These are phyloP conservation scores for Chloris gayana DNA, from an alignment of 176 grass and related monocot species.

Conservation along the genomic window DNA sequence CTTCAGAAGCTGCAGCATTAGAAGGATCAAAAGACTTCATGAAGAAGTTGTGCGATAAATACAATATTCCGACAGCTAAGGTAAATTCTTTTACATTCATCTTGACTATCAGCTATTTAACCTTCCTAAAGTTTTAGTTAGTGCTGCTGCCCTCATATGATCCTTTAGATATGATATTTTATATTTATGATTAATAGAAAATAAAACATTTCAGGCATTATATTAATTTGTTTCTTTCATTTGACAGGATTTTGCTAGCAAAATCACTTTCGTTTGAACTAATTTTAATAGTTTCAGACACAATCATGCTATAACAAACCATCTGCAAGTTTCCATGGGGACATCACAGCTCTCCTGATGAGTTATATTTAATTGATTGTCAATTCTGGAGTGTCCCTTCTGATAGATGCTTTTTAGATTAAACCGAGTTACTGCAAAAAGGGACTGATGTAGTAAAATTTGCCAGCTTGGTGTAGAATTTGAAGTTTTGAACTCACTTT, in stretches of 20 bases:
- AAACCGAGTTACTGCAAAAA: constrained; percentile 1
- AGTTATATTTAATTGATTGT: no score
- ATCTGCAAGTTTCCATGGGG: no score
- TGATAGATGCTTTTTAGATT: neutral
- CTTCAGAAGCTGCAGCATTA: constrained; percentile 73
- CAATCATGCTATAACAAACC: neutral
- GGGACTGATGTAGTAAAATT: neutral
- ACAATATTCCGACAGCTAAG: constrained; percentile 82
- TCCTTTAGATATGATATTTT: no score
- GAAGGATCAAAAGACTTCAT: constrained; percentile 94
- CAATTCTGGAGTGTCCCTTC: neutral
- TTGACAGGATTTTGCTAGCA: neutral
- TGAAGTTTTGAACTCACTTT: neutral
- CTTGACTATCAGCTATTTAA: neutral
- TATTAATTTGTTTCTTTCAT: constrained; percentile 2
- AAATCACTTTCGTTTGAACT: neutral
- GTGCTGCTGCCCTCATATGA: neutral
- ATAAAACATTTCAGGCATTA: neutral
- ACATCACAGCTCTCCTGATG: neutral
- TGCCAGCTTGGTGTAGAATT: neutral
- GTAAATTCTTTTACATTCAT: constrained; percentile 39
- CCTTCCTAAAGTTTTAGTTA: neutral
- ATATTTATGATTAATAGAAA: neutral
- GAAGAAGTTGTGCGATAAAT: constrained; percentile 90
- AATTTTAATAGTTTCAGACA: no score